These are phyloP conservation scores for Suhomyces yuchorum DNA, from an alignment of 1,139 yeast genomes.

Conservation along the genomic window DNA sequence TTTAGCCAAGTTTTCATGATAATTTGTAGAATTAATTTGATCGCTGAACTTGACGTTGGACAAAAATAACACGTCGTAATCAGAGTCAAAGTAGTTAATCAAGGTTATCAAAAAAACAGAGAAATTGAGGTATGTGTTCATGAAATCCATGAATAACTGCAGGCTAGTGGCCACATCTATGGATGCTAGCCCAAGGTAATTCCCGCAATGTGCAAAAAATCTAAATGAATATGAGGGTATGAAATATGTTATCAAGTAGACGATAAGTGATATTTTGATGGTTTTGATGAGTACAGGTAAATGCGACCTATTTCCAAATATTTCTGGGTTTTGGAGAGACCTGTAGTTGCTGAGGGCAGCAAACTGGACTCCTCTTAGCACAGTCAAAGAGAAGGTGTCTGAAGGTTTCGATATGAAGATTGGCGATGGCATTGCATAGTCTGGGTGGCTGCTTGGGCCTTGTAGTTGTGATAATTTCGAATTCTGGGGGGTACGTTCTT, in stretches of 20 bases:
- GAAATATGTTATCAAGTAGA: constrained; percentile 8
- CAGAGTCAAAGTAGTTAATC: constrained; percentile 38
- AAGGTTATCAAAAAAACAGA: constrained; percentile 46
- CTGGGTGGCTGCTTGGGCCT: too few species aligned
- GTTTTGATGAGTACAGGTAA: constrained; percentile 2
- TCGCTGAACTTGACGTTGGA: constrained; percentile 46
- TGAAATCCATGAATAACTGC: constrained; percentile 1
- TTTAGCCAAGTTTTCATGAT: constrained; percentile 19
- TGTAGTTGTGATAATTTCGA: too few species aligned
- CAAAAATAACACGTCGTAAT: constrained; percentile 43
- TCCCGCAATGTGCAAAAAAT: background rate
- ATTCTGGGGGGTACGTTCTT: background rate
- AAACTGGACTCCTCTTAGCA: constrained; percentile 56
- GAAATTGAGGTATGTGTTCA: constrained; percentile 38
- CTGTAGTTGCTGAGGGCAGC: constrained; percentile 52
- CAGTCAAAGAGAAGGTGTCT: constrained; percentile 44
- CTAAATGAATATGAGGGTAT: background rate
- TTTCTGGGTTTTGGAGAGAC: constrained; percentile 40
- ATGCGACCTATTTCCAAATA: constrained; percentile 1
- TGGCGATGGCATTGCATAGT: constrained; percentile 48
- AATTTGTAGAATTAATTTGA: constrained; percentile 27
- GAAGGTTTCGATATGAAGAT: constrained; percentile 52
- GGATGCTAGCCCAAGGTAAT: background rate
- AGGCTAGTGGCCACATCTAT: background rate
- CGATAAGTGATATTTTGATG: constrained; percentile 28